A percentile compares a stretch with the other conserved stretches of the same genome.
Evolutionary conservation across 345 rosid genomes (phyloP).

Genomic region (Syzygium oleosum): DNA sequence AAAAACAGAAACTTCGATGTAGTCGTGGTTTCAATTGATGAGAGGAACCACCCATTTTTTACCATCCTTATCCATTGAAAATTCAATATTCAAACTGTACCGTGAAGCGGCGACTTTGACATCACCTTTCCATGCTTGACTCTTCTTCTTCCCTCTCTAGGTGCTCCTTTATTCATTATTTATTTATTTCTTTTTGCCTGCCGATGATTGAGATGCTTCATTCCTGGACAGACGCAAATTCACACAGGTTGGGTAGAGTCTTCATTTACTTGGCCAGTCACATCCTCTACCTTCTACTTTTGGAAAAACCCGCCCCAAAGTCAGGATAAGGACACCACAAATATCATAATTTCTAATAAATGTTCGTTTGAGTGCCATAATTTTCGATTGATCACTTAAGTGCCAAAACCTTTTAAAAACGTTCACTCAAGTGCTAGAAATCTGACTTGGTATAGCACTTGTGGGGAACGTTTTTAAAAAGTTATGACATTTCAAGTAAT

Average conservation of each 20-base stretch:
- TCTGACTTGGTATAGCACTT: too few relatives aligned
- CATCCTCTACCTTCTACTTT: too few relatives aligned
- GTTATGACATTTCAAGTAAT: too few relatives aligned
- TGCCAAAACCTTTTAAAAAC: too few relatives aligned
- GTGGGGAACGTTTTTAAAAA: too few relatives aligned
- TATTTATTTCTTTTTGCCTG: neutral
- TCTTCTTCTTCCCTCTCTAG: neutral
- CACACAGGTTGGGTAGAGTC: neutral
- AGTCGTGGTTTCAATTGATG: neutral
- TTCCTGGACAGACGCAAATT: neutral
- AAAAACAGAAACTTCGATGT: neutral
- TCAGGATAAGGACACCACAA: too few relatives aligned
- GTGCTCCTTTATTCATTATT: neutral
- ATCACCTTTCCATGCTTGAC: neutral
- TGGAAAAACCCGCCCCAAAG: too few relatives aligned
- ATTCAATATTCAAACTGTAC: neutral
- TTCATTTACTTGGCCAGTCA: neutral
- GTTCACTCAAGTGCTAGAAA: too few relatives aligned
- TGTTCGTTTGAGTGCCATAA: slow-evolving; percentile 13
- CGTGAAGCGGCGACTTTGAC: neutral
- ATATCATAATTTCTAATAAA: slow-evolving; percentile 5
- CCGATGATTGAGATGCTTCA: neutral
- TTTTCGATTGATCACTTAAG: neutral
- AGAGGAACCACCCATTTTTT: neutral
- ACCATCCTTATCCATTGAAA: neutral